Evolutionary conservation across 192 early-diverging fungal species (phyloP).

Genomic region (Backusella morwellensis): DNA sequence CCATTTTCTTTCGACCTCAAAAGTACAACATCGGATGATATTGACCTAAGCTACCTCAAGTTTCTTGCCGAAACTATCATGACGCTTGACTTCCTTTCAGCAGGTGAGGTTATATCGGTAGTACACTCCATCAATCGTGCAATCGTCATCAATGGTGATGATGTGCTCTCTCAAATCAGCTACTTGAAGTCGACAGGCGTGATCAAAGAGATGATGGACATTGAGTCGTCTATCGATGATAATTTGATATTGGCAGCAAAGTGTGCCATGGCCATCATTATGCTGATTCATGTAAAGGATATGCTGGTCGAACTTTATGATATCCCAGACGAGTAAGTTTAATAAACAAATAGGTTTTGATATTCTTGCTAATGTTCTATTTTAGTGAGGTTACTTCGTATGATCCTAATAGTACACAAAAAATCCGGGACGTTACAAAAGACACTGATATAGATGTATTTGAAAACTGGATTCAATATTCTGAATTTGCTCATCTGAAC

Average conservation of each 20-base stretch:
- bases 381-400: slow-evolving; percentile 1
- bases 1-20: slow-evolving; percentile 26
- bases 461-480: slow-evolving; percentile 6
- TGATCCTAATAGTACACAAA: not conserved
- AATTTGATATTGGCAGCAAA: slow-evolving; percentile 7
- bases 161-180: slow-evolving; percentile 48
- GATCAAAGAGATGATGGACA: not conserved
- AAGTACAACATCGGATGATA: not conserved
- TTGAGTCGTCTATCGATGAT: not conserved
- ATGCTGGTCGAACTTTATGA: slow-evolving; percentile 12
- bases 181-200: slow-evolving; percentile 22
- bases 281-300: not conserved
- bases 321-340: slow-evolving; percentile 17
- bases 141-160: slow-evolving; percentile 69
- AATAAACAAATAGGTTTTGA: too few species aligned
- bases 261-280: not conserved
- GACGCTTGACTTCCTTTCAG: slow-evolving; percentile 71
- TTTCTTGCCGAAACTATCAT: slow-evolving; percentile 88
- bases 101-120: slow-evolving; percentile 80
- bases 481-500: not conserved
- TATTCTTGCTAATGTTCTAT: not conserved
- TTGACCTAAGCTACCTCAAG: slow-evolving; percentile 49
- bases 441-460: not conserved
- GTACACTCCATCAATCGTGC: slow-evolving; percentile 72
- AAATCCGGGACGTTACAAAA: not conserved